Base-by-base conservation (phyloP, 2,329 filamentous ascomycete genomes). In the Nemania serpens region DNA sequence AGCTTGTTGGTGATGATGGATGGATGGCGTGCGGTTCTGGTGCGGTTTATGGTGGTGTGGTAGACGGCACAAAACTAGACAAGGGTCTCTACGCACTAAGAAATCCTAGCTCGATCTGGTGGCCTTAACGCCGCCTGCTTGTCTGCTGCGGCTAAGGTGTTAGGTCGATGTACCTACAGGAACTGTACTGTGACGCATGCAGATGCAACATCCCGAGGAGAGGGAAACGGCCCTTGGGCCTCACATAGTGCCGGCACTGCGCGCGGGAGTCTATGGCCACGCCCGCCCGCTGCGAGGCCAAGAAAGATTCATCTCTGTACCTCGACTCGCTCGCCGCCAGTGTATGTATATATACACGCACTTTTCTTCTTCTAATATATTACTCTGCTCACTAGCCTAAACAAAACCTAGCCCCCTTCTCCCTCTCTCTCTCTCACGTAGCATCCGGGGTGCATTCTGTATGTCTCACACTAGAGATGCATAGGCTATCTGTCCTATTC, bases 11-110 rank as follows among this genome's bases (percentile, higher is more conserved):
- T 49, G 53, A 17, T 63, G 57, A 63, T 56, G 54, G 37, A 46
- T 41, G 55, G 41, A 61, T 58, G 61, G 55, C 47, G 61, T 63
- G 51, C 45, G 25, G 45, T 61, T 37, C 29, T 46, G 42, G 47
- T 29, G 25, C 15, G 20, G 43, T 59, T 55, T 53, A 22, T 39
- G 60, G 58, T 65, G 66, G 69, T 70, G 70, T 71, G 70, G 64
- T 49, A 71, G 68, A 71, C 68, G 37, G 63, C 64, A 56, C 41
- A 58, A 59, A 59, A 66, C 70, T 71, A 71, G 70, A 71, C 70
- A 71, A 71, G 69, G 69, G 62, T 66, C 64, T 58, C 29, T 22
- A 53, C 55, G 60, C 54, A 50, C 57, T 56, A 66, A 64, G 61
- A 58, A 61, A 66, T 49, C 48, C 57, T 60, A 34, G 51, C 36